Base-by-base conservation (phyloP, 208 protist species). In the Trypanosomatidae sp. region DNA sequence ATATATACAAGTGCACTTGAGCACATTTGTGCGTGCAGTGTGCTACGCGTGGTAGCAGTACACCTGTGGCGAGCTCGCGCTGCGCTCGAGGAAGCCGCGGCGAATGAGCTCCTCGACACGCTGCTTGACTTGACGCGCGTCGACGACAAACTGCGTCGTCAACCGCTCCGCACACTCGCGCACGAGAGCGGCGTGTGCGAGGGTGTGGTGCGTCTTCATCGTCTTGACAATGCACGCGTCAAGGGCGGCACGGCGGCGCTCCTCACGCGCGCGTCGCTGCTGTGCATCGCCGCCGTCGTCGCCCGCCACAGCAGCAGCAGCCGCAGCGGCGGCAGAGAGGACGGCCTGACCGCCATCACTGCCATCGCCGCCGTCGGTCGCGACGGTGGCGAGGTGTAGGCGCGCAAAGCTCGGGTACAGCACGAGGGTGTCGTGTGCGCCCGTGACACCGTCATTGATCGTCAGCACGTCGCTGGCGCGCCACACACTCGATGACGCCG, bases 51-150 rank as follows among this genome's bases (percentile, higher is more conserved):
- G 53, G 39, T 92, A 92, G 8, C 56, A 45, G 56, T 92, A 92
- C 6, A 71, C 23, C n/a, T 60, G 53, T 24, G 62, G 43, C 22
- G 68, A 55, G 10, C 65, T 70, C 24, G 50, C 20, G 56, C 86
- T 75, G 1, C 88, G 66, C 32, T 83, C 77, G 44, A 95, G 75
- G 44, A 74, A 91, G 8, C 85, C 74, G 16, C 77, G 67, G 33
- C 68, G 57, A 16, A 95, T 69, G 10, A 95, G 61, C 26, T 95
- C 76, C 49, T 92, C 88, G 43, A 95, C 69, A 37, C 83, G 65
- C 56, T 79, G 64, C 35, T 95, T 95, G 27, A 95, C 67, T 5
- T 89, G 28, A 37, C 74, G 83, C 7, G 64, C 33, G 37, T 94
- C 81, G 1, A 71, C 67, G 1, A 46, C 63, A 53, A 94, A 94